Evolutionary conservation across 192 early-diverging fungal genomes (phyloP), one percentile per base, ranked within the genome.

Genomic region (Geranomyces michiganensis): DNA sequence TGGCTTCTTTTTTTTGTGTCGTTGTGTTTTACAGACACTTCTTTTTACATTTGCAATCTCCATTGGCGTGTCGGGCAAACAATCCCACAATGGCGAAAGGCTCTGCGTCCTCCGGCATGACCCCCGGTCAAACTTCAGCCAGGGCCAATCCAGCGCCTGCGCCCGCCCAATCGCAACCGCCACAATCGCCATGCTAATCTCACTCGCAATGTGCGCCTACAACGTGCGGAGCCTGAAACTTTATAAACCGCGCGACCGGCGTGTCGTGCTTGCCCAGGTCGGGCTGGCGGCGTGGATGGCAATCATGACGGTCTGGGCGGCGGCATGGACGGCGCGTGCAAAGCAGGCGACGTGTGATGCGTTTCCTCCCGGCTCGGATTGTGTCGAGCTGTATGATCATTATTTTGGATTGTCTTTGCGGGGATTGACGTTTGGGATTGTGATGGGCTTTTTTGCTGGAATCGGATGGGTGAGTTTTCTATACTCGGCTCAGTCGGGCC

Each of bases 391-490:
- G 29, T 60, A 27, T 29, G 31, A 60, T 4, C 15, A 33, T 29
- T 19, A 17, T 17, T 60, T 27, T 29, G 21, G 19, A 7, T 56
- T 17, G 26, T 29, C 48, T 5, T 22, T 26, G 2, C 24, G 49
- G 0, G 66, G 49, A 10, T 29, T 68, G 66, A 36, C 21, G 32
- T 68, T 68, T 55, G 66, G 66, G 6, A 22, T 68, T 56, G 27
- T 68, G 10, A 21, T 30, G 47, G 66, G 48, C 5, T 49, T 36
- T 24, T 55, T 49, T 22, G 58, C 66, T 19, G 66, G 48, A 17
- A 56, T 56, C 9, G 26, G 24, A n/a, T 68, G 66, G 66, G 66
- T 68, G 12, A 46, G 64, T 41, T n/a, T n/a, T n/a, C n/a, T n/a
- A n/a, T n/a, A n/a, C n/a, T n/a, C n/a, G n/a, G n/a, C n/a, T n/a